Evolutionary conservation across 148 eudicot species (phyloP), one percentile per base, ranked within the genome.

Genomic region (Rhododendron griersonianum): DNA sequence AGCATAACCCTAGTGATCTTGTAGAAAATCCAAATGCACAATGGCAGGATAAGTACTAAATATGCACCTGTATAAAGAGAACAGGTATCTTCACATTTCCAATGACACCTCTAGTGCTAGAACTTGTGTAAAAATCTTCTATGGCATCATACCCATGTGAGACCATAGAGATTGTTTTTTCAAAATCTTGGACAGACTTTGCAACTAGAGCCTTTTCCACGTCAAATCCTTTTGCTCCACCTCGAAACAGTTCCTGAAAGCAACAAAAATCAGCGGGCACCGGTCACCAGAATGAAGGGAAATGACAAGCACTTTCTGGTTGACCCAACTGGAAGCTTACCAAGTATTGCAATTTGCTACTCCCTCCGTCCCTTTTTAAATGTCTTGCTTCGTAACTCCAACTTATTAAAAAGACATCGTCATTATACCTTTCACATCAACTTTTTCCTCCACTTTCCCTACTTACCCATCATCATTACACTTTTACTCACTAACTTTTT

Each of bases 171-270:
- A 95, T 91, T 78, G 94, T 92, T 82, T 88, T 81, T 69, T 96
- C 99, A 87, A 96, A 96, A 74, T 96, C 98, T 51, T 95, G 92
- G 81, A 94, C 86, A 33, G 98, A 93, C 83, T 91, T 88, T 81
- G 98, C 94, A 11, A 85, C 87, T 69, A 96, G 84, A 89, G 98
- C 99, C 65, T 87, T 92, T 81, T 93, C 93, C 85, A 95, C 96
- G 86, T 94, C 92, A 93, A 94, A 96, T 73, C 92, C 89, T 90
- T 92, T 96, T 78, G 91, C 88, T 87, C 92, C 90, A 30, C 98
- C 98, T 81, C 89, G 98, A 94, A 96, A 96, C 85, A 96, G 92
- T 86, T 89, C 98, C 99, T 96, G 91, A 57, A 76, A 77, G 82
- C 78, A 88, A n/a, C 15, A 15, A 83, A 61, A 45, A 25, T 37